These are phyloP conservation scores for Lagenidium sp. DNA, from an alignment of 352 stramenopile species.

Conservation along the genomic window DNA sequence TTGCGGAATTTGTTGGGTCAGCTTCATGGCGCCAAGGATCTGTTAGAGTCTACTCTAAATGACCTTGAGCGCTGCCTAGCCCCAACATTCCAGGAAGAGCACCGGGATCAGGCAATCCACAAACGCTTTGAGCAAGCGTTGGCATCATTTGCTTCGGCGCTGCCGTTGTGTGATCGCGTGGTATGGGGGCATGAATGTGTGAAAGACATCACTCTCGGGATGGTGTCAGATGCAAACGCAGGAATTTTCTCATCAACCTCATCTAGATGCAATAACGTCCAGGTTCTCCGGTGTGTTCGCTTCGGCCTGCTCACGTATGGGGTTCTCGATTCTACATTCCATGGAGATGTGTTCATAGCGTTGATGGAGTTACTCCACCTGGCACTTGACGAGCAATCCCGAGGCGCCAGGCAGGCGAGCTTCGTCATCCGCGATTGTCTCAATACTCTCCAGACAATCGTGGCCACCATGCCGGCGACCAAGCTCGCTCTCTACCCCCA, in stretches of 20 bases:
- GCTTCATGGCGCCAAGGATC: conserved; percentile 13
- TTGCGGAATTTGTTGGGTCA: conserved; percentile 34
- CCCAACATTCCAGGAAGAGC: too few relatives aligned
- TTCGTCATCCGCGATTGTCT: conserved; percentile 40
- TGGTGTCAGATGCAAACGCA: conserved; percentile 20
- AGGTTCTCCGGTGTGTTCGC: conserved; percentile 24
- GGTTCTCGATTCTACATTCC: conserved; percentile 33
- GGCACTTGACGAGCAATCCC: conserved; percentile 28
- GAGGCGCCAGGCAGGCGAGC: conserved; percentile 4
- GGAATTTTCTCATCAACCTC: conserved; percentile 11
- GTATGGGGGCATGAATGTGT: conserved; percentile 54
- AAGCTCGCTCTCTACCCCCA: conserved; percentile 67
- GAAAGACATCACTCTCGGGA: conserved; percentile 37
- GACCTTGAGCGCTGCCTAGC: too few relatives aligned
- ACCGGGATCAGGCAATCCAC: too few relatives aligned
- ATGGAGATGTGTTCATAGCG: conserved; percentile 50
- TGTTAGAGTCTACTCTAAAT: conserved; percentile 8
- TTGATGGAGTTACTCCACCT: conserved; percentile 41
- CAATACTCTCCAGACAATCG: conserved; percentile 22
- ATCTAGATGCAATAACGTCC: conserved; percentile 15
- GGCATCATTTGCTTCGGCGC: conserved; percentile 13
- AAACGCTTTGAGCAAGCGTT: conserved; percentile 3
- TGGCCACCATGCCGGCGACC: conserved; percentile 31
- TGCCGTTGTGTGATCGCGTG: conserved; percentile 18
- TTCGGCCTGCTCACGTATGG: conserved; percentile 49